Evolutionary conservation across 192 early-diverging fungal genomes (phyloP), one percentile per base, ranked within the genome.

Genomic region (Coemansia sp.): DNA sequence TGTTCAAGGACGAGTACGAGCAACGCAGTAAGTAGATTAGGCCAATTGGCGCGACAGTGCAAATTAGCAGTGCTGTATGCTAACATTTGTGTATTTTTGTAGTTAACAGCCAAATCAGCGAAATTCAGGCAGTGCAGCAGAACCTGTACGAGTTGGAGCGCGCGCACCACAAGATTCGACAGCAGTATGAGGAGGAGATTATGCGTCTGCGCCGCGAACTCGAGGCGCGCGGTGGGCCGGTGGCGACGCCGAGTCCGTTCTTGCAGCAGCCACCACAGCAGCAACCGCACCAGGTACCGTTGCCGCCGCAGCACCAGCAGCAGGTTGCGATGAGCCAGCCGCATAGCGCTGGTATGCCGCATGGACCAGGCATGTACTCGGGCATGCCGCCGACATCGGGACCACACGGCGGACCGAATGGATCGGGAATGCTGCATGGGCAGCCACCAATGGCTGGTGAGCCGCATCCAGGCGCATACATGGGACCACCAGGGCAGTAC

Each of bases 101-200:
- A 87, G 93, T 93, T 41, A 86, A 71, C 66, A 72, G 45, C 32
- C 94, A 96, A 79, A 86, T 93, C 51, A 84, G 83, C 59, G 94
- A 96, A 78, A 88, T 94, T 72, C 85, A 84, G 35, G 79, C 71
- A 21, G 88, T 93, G 60, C 89, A 93, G 72, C 86, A 93, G 74
- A 84, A 78, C 27, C 70, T 96, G 37, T 79, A 66, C 51, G 94
- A 96, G 19, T 83, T 96, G 27, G 93, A 96, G 68, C 83, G 92
- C 54, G 84, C 87, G 21, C 92, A 94, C 73, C 83, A 87, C 48
- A 74, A 86, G 41, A 83, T 91, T 57, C 92, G 93, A 79, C 85
- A 84, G 58, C 86, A 90, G 74, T 96, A 93, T 62, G 95, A 98
- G 66, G 91, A 94, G 53, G 94, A 98, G 59, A 89, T 96, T 64